These are phyloP conservation scores for Micractinium conductrix DNA, from an alignment of 139 green algal species.

Conservation along the genomic window DNA sequence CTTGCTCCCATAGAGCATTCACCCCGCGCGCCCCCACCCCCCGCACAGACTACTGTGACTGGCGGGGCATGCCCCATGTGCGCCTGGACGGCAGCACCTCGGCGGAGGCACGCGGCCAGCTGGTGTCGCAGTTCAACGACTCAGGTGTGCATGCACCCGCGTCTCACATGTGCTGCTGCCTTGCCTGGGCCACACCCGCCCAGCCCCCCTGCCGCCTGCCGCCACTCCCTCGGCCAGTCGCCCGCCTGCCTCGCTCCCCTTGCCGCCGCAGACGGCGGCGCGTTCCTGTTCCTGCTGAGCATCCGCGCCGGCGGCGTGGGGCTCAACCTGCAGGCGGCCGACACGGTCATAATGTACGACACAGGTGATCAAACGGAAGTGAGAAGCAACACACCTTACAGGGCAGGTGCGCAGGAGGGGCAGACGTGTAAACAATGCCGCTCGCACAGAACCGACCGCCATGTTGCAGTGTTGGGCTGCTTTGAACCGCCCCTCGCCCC, in stretches of 20 bases:
- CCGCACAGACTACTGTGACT: constrained; percentile 92
- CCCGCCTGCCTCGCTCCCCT: not conserved
- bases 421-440: no score
- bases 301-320: constrained; percentile 89
- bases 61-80: constrained; percentile 88
- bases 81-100: constrained; percentile 93
- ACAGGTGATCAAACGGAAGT: no score
- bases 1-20: no score
- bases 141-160: no score
- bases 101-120: constrained; percentile 72
- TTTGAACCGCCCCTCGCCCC: no score
- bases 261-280: constrained; percentile 58
- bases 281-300: constrained; percentile 96
- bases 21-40: no score
- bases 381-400: no score
- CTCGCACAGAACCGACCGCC: no score
- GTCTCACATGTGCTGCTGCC: no score
- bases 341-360: constrained; percentile 81
- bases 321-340: constrained; percentile 86
- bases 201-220: not conserved
- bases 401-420: no score
- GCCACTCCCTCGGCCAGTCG: no score
- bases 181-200: not conserved
- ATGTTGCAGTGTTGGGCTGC: no score
- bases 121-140: constrained; percentile 96